phyloP scores from a whole-genome alignment of 257 asterid species.

The Solanum lycopersicoides region DNA sequence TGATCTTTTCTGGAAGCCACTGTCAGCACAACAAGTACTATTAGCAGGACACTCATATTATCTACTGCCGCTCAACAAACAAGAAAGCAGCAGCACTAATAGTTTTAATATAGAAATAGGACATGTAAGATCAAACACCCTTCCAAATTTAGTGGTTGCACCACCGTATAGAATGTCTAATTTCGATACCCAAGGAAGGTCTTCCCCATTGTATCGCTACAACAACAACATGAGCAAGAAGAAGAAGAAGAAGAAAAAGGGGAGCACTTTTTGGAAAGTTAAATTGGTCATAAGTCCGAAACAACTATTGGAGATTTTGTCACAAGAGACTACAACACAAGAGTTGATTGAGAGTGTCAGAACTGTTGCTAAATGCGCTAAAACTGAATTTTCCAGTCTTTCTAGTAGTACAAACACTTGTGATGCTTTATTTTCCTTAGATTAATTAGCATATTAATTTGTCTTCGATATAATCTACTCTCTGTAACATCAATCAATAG shows the following conservation, averaged over 20 bases:
- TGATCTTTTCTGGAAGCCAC: slow-evolving; percentile 78
- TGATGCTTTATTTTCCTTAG: background rate
- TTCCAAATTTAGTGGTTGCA: slow-evolving; percentile 16
- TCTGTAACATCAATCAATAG: background rate
- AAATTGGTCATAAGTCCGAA: slow-evolving; percentile 65
- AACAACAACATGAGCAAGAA: background rate
- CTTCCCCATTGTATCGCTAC: background rate
- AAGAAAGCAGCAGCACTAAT: background rate
- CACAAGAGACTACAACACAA: slow-evolving; percentile 63
- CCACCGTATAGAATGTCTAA: slow-evolving; percentile 70
- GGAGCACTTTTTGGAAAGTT: slow-evolving; percentile 63
- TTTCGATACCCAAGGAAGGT: slow-evolving; percentile 38
- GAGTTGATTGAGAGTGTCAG: slow-evolving; percentile 77
- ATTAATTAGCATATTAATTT: no score
- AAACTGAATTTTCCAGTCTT: slow-evolving; percentile 42
- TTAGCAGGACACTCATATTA: slow-evolving; percentile 60
- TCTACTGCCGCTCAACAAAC: slow-evolving; percentile 46
- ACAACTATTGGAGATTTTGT: slow-evolving; percentile 61
- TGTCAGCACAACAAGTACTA: slow-evolving; percentile 43
- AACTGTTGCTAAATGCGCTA: slow-evolving; percentile 78
- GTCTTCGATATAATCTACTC: no score
- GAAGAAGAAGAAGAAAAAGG: background rate
- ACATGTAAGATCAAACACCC: slow-evolving; percentile 56
- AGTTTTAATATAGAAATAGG: slow-evolving; percentile 12
- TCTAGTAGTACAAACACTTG: slow-evolving; percentile 49